Conservation (phyloP, 805 yeast species). For the Candida orba region DNA sequence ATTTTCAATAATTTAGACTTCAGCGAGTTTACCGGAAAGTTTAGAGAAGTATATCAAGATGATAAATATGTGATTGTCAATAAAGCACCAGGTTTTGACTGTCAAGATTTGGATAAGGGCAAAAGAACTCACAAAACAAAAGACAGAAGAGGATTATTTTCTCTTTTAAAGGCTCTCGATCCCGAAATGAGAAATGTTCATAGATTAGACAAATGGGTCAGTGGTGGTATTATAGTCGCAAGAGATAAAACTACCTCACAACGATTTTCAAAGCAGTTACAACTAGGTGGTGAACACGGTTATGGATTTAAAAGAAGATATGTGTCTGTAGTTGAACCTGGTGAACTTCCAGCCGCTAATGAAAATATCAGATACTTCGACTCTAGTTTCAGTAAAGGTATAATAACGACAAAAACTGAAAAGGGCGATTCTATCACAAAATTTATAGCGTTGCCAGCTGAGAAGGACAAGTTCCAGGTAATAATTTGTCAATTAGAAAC, state of each 20-base stretch:
- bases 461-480: constrained; percentile 14
- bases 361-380: neutral
- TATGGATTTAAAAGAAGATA: constrained; percentile 29
- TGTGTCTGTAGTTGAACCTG: constrained; percentile 21
- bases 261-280: constrained; percentile 26
- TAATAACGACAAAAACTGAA: constrained; percentile 1
- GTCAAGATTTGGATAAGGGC: constrained; percentile 4
- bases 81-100: constrained; percentile 29
- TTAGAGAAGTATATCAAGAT: constrained; percentile 9
- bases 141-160: constrained; percentile 10
- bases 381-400: constrained; percentile 1
- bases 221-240: constrained; percentile 35
- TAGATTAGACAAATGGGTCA: constrained; percentile 32
- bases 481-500: constrained; percentile 28
- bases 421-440: constrained; percentile 10
- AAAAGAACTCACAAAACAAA: neutral
- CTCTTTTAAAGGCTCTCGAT: constrained; percentile 5
- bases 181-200: constrained; percentile 27
- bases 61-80: constrained; percentile 22
- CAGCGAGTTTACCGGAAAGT: neutral
- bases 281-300: constrained; percentile 31
- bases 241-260: constrained; percentile 26
- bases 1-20: neutral
- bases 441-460: constrained; percentile 9
- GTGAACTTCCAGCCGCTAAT: neutral